Conservation (phyloP, 73 alveolate genomes). For the Diophrys sp. region DNA sequence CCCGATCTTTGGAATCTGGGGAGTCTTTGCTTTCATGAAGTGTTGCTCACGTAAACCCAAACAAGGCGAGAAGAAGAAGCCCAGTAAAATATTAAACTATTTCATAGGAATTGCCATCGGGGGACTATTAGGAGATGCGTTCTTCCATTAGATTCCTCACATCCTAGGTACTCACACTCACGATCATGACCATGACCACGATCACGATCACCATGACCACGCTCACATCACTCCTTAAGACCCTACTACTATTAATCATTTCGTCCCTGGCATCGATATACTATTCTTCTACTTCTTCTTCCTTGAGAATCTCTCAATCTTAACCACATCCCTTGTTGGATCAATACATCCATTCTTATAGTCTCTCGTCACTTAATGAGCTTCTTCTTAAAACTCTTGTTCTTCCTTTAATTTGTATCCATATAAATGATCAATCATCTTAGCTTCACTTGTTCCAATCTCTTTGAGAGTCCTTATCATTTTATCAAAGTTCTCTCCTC, state of each 20-base stretch:
- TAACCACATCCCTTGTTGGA: background rate
- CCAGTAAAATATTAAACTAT: conserved; percentile 34
- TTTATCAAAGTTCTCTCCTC: background rate
- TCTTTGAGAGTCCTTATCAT: background rate
- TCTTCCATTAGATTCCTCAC: conserved; percentile 80
- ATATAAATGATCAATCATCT: background rate
- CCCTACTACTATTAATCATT: too few relatives aligned
- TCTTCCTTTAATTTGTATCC: too few relatives aligned
- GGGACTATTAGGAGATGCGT: conserved; percentile 84
- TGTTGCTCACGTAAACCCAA: conserved; percentile 14
- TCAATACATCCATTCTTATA: background rate
- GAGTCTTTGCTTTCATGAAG: conserved; percentile 4
- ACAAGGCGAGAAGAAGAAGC: background rate
- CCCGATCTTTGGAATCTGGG: conserved; percentile 44
- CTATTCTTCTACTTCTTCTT: background rate
- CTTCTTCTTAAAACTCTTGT: background rate
- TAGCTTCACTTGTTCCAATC: background rate
- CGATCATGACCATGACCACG: conserved; percentile 17
- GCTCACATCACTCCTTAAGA: too few relatives aligned
- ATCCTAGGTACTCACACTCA: conserved; percentile 40
- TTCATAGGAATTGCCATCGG: conserved; percentile 81
- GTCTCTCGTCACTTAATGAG: background rate
- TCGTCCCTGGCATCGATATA: too few relatives aligned
- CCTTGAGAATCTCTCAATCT: background rate
- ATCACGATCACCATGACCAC: conserved; percentile 42